Evolutionary conservation across 345 rosid genomes (phyloP).

Genomic region (Microcos paniculata): DNA sequence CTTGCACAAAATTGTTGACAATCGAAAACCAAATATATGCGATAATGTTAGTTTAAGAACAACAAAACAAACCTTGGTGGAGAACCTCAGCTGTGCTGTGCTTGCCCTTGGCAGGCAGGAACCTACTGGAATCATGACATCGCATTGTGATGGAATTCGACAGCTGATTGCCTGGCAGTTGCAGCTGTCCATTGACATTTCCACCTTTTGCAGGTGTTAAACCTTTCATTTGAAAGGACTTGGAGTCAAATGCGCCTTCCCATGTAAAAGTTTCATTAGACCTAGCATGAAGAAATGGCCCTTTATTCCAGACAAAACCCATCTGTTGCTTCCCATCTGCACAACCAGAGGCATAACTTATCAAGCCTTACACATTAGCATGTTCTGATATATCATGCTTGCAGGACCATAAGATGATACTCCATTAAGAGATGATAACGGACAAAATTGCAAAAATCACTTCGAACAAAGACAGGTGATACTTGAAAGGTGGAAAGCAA

Average conservation of each 20-base stretch:
- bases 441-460: not conserved
- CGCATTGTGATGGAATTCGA: constrained; percentile 27
- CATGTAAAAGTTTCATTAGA: constrained; percentile 38
- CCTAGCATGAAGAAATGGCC: constrained; percentile 44
- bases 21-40: not conserved
- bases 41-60: not conserved
- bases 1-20: not conserved
- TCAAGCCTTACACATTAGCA: constrained; percentile 10
- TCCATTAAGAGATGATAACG: not conserved
- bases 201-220: constrained; percentile 42
- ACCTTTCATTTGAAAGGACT: constrained; percentile 51
- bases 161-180: constrained; percentile 32
- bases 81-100: constrained; percentile 36
- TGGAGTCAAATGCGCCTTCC: constrained; percentile 44
- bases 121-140: constrained; percentile 40
- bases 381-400: not conserved
- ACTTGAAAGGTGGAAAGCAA: not conserved
- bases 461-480: not conserved
- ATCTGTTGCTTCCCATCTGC: constrained; percentile 72
- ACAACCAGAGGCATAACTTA: constrained; percentile 24
- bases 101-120: constrained; percentile 39
- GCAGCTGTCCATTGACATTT: constrained; percentile 41
- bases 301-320: constrained; percentile 51
- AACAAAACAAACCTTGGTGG: constrained; percentile 47
- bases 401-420: not conserved